Base-by-base conservation (phyloP, 805 yeast species). In the Monosporozyma unispora region DNA sequence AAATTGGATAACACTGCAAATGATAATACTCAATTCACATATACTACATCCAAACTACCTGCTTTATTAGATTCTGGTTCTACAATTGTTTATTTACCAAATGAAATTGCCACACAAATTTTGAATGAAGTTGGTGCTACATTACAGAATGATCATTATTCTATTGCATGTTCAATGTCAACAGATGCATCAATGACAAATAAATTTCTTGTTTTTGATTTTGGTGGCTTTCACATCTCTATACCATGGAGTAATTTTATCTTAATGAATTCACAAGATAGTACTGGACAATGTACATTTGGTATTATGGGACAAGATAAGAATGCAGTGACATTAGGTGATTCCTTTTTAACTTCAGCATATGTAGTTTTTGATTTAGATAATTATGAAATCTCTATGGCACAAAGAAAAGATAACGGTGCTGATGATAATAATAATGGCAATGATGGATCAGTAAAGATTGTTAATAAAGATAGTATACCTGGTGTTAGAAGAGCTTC, bases 311-410 rank as follows among this genome's bases (percentile, higher is more conserved):
- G 58, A 4, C 54, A 51, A 40, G 55, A 67, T 35, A 52, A 59
- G 7, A 48, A 49, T 33, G 39, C 49, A 10, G 59, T 72, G 8
- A 68, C 78, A 44, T 65, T 81, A 40, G 87, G 86, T 45, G 84
- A 79, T 60, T 70, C 73, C 52, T 73, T 81, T 56, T 67, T 81
- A 53, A 69, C 80, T 47, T 72, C 77, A 50, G 81, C 82, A 2
- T 84, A 82, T 62, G 72, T 80, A 25, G 87, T 81, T 14, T 81
- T 76, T 63, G 84, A 84, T 62, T 66, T 81, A 47, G 86, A 80
- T 29, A 75, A 75, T 58, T 66, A 65, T 44, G 72, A 77, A 57
- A 69, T 84, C 37, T 79, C 85, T 3, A 55, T 84, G 59, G 86
- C 81, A 21, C 78, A 75, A 59, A 76, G 74, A 14, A 57, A 54